Conservation (phyloP, 75 land plant species). For the Pinus taeda region DNA sequence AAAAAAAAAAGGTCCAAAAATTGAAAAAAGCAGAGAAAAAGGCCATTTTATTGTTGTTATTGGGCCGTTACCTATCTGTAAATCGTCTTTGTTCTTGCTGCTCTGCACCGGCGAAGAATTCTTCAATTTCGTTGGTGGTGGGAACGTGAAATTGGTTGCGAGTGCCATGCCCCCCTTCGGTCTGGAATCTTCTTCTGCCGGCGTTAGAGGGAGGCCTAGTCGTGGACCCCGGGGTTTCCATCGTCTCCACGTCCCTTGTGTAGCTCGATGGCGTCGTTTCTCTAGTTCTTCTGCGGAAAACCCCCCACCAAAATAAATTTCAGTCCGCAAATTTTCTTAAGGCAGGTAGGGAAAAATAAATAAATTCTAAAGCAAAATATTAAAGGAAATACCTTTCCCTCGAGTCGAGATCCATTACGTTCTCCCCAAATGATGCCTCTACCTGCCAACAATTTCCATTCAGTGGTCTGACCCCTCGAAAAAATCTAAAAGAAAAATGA, state of each 20-base stretch:
- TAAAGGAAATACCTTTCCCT: conserved; percentile 32
- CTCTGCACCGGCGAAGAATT: conserved; percentile 59
- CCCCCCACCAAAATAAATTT: background rate
- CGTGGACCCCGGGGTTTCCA: conserved; percentile 44
- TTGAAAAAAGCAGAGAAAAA: background rate
- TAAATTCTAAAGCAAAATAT: background rate
- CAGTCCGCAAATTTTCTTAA: background rate
- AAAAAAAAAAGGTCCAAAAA: background rate
- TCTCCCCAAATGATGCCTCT: conserved; percentile 49
- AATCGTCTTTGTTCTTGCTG: conserved; percentile 43
- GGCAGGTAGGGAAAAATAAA: background rate
- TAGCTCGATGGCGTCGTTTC: conserved; percentile 63
- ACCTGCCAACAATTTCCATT: conserved; percentile 1
- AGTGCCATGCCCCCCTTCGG: background rate
- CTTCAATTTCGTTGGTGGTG: conserved; percentile 53
- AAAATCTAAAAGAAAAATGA: background rate
- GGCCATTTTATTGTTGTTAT: background rate
- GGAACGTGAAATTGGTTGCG: conserved; percentile 24
- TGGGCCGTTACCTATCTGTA: conserved; percentile 46
- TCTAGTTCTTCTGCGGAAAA: conserved; percentile 29
- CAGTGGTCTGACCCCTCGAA: background rate
- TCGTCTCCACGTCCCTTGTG: conserved; percentile 29
- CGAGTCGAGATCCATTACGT: conserved; percentile 33
- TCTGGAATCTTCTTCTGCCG: conserved; percentile 10
- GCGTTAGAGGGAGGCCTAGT: conserved; percentile 18